A percentile compares a stretch with the other conserved stretches of the same genome.
Conservation (phyloP, 1,139 yeast genomes). For the Suhomyces choctaworum region DNA sequence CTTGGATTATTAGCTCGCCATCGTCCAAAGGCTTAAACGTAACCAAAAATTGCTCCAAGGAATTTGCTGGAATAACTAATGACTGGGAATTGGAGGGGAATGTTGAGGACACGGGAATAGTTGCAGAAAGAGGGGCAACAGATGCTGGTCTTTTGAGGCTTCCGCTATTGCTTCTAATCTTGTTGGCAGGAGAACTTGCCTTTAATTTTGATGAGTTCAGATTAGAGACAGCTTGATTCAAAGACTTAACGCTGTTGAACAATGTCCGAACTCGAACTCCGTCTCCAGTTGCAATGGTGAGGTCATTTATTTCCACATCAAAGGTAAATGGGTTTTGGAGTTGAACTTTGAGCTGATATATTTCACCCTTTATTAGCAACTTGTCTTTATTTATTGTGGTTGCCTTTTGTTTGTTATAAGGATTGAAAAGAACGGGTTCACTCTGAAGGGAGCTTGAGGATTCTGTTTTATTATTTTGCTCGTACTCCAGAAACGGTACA, state of each 20-base stretch:
- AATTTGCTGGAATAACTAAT: conserved; percentile 28
- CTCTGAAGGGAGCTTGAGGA: conserved; percentile 7
- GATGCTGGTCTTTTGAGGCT: conserved; percentile 1
- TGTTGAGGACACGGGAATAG: conserved; percentile 5
- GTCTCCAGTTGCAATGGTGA: conserved; percentile 44
- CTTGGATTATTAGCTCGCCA: conserved; percentile 35
- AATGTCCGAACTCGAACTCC: conserved; percentile 32
- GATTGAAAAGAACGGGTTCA: conserved; percentile 32
- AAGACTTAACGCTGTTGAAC: conserved; percentile 13
- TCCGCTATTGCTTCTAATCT: conserved; percentile 1
- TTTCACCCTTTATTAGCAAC: conserved; percentile 56
- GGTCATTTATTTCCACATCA: conserved; percentile 61
- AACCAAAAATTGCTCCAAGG: conserved; percentile 34
- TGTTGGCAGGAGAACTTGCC: conserved; percentile 1
- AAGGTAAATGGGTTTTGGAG: conserved; percentile 83
- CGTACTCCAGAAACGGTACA: conserved; percentile 36
- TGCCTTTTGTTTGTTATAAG: conserved; percentile 25
- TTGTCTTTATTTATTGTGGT: conserved; percentile 27
- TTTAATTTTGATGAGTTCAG: conserved; percentile 1
- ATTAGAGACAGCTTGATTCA: conserved; percentile 4
- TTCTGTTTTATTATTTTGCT: conserved; percentile 14
- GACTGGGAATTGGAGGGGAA: neutral
- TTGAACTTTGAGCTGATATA: conserved; percentile 51
- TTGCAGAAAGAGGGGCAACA: conserved; percentile 1
- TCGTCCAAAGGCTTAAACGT: conserved; percentile 36